phyloP scores from a whole-genome alignment of 2,329 filamentous ascomycete species.

The Ceratocystiopsis brevicomis region DNA sequence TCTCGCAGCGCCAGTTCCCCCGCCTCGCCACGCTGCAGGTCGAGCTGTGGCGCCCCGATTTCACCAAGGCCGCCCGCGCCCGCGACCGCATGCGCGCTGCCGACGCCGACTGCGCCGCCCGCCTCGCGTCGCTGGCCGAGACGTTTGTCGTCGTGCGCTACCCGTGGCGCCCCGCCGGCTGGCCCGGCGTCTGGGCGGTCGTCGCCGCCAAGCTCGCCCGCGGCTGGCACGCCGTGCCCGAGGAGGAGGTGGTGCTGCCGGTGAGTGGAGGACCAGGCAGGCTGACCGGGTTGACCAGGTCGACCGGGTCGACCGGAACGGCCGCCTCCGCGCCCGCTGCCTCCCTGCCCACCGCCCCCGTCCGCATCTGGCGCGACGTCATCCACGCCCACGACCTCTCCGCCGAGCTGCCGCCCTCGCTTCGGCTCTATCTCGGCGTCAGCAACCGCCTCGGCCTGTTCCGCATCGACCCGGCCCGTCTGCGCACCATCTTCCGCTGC shows the following conservation, averaged over 20 bases:
- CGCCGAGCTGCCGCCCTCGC: slow-evolving; percentile 39
- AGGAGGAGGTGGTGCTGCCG: slow-evolving; percentile 48
- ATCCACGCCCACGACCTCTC: slow-evolving; percentile 36
- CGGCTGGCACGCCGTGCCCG: slow-evolving; percentile 30
- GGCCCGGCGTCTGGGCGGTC: slow-evolving; percentile 26
- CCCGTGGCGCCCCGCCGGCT: slow-evolving; percentile 34
- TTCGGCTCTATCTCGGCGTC: slow-evolving; percentile 47
- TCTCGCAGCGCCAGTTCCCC: slow-evolving; percentile 52
- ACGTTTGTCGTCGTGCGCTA: slow-evolving; percentile 50
- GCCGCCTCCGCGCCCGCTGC: not conserved
- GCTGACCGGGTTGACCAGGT: too few relatives aligned
- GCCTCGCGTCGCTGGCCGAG: slow-evolving; percentile 25
- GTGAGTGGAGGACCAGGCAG: slow-evolving; percentile 22
- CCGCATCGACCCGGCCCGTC: slow-evolving; percentile 39
- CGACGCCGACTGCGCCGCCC: slow-evolving; percentile 11
- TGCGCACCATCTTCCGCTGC: slow-evolving; percentile 39
- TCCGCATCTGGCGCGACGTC: slow-evolving; percentile 46
- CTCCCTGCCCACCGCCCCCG: slow-evolving; percentile 25
- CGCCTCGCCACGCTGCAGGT: slow-evolving; percentile 50
- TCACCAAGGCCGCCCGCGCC: slow-evolving; percentile 30
- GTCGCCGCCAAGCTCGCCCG: slow-evolving; percentile 31
- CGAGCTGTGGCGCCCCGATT: slow-evolving; percentile 51
- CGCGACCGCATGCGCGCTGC: slow-evolving; percentile 6
- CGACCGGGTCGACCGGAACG: not conserved
- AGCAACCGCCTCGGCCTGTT: slow-evolving; percentile 49